Conservation (phyloP, 2,329 filamentous ascomycete species). For the Aspergillus neoniger region DNA sequence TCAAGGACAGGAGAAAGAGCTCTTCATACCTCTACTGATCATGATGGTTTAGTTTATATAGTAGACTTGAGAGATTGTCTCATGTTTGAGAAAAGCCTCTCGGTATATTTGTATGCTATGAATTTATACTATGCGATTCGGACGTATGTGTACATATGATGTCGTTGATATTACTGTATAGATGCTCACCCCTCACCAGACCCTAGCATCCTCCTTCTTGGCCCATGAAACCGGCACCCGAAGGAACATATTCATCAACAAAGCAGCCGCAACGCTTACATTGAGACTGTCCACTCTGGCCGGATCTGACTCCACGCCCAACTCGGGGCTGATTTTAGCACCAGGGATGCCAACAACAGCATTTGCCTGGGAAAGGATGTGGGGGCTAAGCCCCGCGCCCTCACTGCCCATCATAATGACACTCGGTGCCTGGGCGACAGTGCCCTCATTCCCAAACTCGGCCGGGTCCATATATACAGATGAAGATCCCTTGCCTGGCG, state of each 20-base stretch:
- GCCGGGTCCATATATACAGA: conserved; percentile 21
- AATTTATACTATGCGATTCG: neutral
- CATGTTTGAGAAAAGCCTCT: too few species aligned
- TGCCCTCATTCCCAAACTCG: conserved; percentile 30
- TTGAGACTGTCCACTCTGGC: conserved; percentile 83
- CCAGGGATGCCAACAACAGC: conserved; percentile 63
- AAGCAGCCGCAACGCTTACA: conserved; percentile 81
- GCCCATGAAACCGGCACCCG: conserved; percentile 34
- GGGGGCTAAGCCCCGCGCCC: conserved; percentile 68
- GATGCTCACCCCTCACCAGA: neutral
- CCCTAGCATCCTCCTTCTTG: conserved; percentile 18
- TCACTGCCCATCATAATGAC: conserved; percentile 84
- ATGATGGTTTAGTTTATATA: too few species aligned
- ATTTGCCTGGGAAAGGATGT: conserved; percentile 67
- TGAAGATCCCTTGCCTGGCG: conserved; percentile 36
- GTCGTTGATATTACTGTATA: neutral
- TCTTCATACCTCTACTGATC: too few species aligned
- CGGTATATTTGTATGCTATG: too few species aligned
- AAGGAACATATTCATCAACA: conserved; percentile 58
- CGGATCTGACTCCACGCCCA: conserved; percentile 36
- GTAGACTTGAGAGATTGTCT: too few species aligned
- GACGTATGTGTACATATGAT: neutral
- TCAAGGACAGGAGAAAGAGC: too few species aligned
- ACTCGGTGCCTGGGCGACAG: conserved; percentile 62
- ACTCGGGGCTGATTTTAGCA: conserved; percentile 47